Conservation (phyloP, 208 protist species). For the Angomonas deanei region DNA sequence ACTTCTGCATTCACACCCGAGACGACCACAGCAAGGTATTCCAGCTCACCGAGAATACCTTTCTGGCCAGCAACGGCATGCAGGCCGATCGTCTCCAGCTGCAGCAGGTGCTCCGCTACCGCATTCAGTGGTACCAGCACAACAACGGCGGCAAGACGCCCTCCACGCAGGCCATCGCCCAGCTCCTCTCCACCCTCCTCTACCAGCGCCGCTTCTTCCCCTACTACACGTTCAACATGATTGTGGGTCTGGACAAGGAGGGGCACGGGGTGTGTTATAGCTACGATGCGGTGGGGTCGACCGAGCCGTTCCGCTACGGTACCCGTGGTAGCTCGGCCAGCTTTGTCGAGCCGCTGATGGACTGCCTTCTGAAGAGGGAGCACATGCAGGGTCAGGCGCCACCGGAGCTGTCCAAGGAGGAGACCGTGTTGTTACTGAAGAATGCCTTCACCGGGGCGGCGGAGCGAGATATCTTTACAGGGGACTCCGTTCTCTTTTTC, state of each 20-base stretch:
- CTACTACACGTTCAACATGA: constrained; percentile 99
- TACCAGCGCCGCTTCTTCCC: constrained; percentile 99
- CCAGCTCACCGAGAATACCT: constrained; percentile 89
- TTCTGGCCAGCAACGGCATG: constrained; percentile 96
- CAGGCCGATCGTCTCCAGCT: constrained; percentile 95
- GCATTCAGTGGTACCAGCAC: constrained; percentile 94
- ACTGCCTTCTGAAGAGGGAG: constrained; percentile 92
- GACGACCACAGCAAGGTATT: constrained; percentile 92
- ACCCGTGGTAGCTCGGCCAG: constrained; percentile 88
- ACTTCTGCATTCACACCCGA: constrained; percentile 96
- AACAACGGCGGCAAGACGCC: constrained; percentile 91
- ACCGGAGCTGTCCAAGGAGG: constrained; percentile 57
- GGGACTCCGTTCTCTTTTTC: constrained; percentile 94
- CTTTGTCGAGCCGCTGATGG: constrained; percentile 97
- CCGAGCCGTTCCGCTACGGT: constrained; percentile 92
- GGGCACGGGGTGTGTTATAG: constrained; percentile 95
- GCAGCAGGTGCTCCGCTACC: constrained; percentile 92
- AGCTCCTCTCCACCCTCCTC: constrained; percentile 96
- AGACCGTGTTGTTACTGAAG: constrained; percentile 91
- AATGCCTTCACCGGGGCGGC: constrained; percentile 94
- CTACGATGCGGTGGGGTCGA: constrained; percentile 98
- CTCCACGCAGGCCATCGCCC: constrained; percentile 89
- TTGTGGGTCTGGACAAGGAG: constrained; percentile 94
- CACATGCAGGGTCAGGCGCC: constrained; percentile 73
- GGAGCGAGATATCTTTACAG: constrained; percentile 97